Evolutionary conservation across 2,329 filamentous ascomycete species (phyloP).

Genomic region (Nigrospora osmanthi): DNA sequence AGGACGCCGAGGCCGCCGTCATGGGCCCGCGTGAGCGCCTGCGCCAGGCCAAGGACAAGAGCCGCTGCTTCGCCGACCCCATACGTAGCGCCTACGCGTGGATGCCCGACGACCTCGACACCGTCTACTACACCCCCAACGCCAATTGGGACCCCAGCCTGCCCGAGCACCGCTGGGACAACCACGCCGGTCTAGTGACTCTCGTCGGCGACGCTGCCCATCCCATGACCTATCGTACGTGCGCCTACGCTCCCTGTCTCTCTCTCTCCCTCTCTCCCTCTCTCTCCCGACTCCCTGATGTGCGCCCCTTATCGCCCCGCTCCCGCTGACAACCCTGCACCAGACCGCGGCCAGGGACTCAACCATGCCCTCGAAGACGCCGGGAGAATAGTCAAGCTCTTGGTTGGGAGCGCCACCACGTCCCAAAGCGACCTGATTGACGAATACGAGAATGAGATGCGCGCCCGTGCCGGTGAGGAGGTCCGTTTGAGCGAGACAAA

Average conservation of each 20-base stretch:
- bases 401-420: constrained; percentile 9
- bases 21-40: constrained; percentile 27
- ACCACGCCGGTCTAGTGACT: constrained; percentile 18
- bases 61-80: constrained; percentile 30
- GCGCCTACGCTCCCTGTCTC: background rate
- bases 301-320: background rate
- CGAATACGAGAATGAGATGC: constrained; percentile 36
- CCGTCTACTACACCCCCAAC: constrained; percentile 19
- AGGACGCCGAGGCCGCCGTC: constrained; percentile 22
- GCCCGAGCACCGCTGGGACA: constrained; percentile 21
- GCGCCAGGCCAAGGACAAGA: constrained; percentile 28
- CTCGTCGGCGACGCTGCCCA: constrained; percentile 25
- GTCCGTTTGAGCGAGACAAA: constrained; percentile 33
- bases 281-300: background rate
- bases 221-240: constrained; percentile 25
- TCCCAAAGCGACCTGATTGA: constrained; percentile 20
- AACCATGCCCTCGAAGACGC: constrained; percentile 38
- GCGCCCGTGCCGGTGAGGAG: constrained; percentile 32
- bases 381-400: constrained; percentile 24
- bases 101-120: constrained; percentile 18
- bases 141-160: constrained; percentile 22
- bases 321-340: background rate
- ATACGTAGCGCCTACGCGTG: constrained; percentile 30
- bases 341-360: constrained; percentile 37
- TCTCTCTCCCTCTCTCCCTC: background rate